Percentiles rank a stretch among this genome's conserved stretches.
phyloP scores from a whole-genome alignment of 345 rosid genomes.

The Ceriops decandra region DNA sequence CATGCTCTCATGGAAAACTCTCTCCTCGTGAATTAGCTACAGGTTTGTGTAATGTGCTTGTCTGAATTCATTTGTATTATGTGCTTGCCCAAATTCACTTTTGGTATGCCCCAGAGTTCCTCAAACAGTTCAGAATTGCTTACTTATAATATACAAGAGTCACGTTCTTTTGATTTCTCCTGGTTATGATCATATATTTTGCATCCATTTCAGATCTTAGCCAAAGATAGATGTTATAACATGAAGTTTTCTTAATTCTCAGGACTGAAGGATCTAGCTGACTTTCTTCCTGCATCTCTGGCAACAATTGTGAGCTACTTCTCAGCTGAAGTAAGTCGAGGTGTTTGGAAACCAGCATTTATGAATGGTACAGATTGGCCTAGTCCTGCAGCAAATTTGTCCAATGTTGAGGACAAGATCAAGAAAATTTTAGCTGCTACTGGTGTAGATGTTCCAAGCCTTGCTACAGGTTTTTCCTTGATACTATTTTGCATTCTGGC shows the following conservation, averaged over 20 bases:
- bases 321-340: conserved; percentile 93
- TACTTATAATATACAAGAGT: not conserved
- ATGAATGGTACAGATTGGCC: conserved; percentile 99
- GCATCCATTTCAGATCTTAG: not conserved
- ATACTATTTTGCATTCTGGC: not conserved
- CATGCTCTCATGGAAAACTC: conserved; percentile 87
- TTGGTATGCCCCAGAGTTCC: not conserved
- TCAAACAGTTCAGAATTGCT: not conserved
- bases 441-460: conserved; percentile 90
- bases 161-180: not conserved
- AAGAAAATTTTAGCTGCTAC: conserved; percentile 84
- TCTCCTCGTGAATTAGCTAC: conserved; percentile 96
- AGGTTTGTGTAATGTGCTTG: conserved; percentile 44
- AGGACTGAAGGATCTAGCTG: conserved; percentile 95
- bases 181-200: not conserved
- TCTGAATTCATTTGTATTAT: conserved; percentile 25
- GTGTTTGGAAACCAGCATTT: conserved; percentile 88
- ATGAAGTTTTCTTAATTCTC: conserved; percentile 9
- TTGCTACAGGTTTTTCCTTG: conserved; percentile 54
- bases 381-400: conserved; percentile 89
- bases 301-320: conserved; percentile 86
- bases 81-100: conserved; percentile 2
- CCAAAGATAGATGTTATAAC: conserved; percentile 2
- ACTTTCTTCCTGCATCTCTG: conserved; percentile 86
- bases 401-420: conserved; percentile 74